Evolutionary conservation across 1,284 basidiomycete genomes (phyloP), one percentile per base, ranked within the genome.

Genomic region (Flammula alnicola): DNA sequence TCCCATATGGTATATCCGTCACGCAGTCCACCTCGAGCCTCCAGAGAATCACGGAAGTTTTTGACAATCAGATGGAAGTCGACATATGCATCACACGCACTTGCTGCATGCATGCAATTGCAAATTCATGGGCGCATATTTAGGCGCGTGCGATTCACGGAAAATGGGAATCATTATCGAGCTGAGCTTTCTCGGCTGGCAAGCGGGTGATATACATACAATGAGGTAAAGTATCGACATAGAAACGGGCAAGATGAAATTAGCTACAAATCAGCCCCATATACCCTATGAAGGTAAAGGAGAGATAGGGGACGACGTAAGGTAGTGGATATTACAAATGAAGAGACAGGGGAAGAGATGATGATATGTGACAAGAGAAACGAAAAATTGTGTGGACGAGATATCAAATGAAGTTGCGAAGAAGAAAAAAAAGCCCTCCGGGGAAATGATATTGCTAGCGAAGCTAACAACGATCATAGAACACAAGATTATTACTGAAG

Each of bases 281-380:
- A 57, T 46, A 56, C 54, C 54, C 44, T 52, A 25, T 48, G 45
- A 47, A 49, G 23, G 38, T 48, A 56, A 48, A 47, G 51, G 44
- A 49, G 50, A 38, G 47, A 51, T 51, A 60, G 42, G 56, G 49
- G 55, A 59, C 37, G 53, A 50, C 56, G 69, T 76, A 76, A 63
- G 59, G 65, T 74, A 75, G 55, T 64, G 66, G 58, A 61, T 67
- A 72, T 70, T 73, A 73, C 69, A 71, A 57, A 58, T 63, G 40
- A 49, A 59, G 29, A 42, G 44, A 43, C 16, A 46, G 26, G 54
- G 48, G 40, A 59, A 56, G 59, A 57, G 56, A 55, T 57, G 55
- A 62, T 50, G 59, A 61, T 61, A 56, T 53, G 49, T 52, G 47
- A 36, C 51, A 57, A 51, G 47, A n/a, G 48, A 55, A 50, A 45